phyloP scores from a whole-genome alignment of 306 rosid species.

The Citrullus mucosospermus region DNA sequence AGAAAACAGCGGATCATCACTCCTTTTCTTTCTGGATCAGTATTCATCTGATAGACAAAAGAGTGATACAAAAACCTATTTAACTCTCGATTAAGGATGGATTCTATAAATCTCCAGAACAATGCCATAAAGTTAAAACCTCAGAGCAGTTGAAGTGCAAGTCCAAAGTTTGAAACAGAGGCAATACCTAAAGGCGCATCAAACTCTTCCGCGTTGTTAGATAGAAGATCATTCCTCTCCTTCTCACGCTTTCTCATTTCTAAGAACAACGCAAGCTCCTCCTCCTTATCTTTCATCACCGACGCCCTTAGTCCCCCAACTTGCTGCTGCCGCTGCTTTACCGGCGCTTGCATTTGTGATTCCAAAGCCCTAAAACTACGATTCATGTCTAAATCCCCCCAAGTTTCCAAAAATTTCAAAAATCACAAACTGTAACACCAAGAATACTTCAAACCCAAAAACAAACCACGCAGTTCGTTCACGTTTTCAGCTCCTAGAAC shows the following conservation, averaged over 20 bases:
- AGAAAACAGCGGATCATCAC: background rate
- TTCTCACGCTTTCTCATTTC: conserved; percentile 92
- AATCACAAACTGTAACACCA: conserved; percentile 11
- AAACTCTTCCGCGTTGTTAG: conserved; percentile 49
- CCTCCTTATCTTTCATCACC: conserved; percentile 62
- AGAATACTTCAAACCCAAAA: conserved; percentile 2
- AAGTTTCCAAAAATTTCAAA: conserved; percentile 8
- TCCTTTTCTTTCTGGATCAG: background rate
- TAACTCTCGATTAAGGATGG: background rate
- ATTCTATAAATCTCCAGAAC: background rate
- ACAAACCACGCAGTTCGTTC: conserved; percentile 10
- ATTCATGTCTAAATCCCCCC: conserved; percentile 45
- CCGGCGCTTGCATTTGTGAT: conserved; percentile 21
- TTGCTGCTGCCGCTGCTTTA: conserved; percentile 15
- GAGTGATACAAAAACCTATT: background rate
- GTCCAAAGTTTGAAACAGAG: background rate
- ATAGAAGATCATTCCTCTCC: conserved; percentile 73
- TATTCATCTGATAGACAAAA: background rate
- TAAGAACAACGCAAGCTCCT: conserved; percentile 29
- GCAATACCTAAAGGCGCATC: conserved; percentile 60
- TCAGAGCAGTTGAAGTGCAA: background rate
- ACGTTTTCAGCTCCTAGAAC: conserved; percentile 11
- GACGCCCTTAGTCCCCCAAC: conserved; percentile 27
- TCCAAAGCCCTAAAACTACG: conserved; percentile 82
- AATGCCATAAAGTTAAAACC: background rate